Base-by-base conservation (phyloP, 2,329 filamentous ascomycete genomes). In the Monosporascus sp. region DNA sequence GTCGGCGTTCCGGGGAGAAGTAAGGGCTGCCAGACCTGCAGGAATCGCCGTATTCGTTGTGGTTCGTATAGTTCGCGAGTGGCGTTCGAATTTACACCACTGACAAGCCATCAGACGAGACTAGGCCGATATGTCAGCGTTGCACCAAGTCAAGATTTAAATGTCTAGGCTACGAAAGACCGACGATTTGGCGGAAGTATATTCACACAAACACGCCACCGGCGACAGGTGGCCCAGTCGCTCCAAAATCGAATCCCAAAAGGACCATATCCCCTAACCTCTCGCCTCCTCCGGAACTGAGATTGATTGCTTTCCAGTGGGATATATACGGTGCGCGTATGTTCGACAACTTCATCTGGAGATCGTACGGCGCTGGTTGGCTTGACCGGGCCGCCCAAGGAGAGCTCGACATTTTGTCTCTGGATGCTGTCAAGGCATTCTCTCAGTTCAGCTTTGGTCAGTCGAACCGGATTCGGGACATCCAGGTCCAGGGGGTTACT, bases 21-120 rank as follows among this genome's bases (percentile, higher is more conserved):
- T 14, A 60, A 57, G 25, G 58, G 56, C 47, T 60, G 58, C 45
- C 57, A 60, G 46, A 60, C 58, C 27, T 60, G 58, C 44, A 54
- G 58, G 6, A 58, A 25, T 22, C 54, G 58, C 39, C 56, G 56
- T 41, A 56, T 60, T 3, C 58, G 58, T 46, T 60, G 58, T 41
- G 58, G 58, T 58, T 58, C 37, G 53, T 6, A 31, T 20, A 51
- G 46, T 20, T 18, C 25, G n/a, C 4, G 31, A 35, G 11, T 35
- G 31, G 11, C 31, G 31, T 11, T 35, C 11, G 31, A 35, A 11
- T 14, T 35, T 35, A 35, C 4, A 35, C 9, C 31, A 46, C 41
- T 60, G 24, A 57, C 49, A 35, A 41, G 31, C 18, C 38, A 45
- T 44, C 41, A 60, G 56, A 60, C 17, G 58, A 60, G 49, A 53